These are phyloP conservation scores for Gnomoniopsis smithogilvyi DNA, from an alignment of 2,329 filamentous ascomycete genomes.

Conservation along the genomic window DNA sequence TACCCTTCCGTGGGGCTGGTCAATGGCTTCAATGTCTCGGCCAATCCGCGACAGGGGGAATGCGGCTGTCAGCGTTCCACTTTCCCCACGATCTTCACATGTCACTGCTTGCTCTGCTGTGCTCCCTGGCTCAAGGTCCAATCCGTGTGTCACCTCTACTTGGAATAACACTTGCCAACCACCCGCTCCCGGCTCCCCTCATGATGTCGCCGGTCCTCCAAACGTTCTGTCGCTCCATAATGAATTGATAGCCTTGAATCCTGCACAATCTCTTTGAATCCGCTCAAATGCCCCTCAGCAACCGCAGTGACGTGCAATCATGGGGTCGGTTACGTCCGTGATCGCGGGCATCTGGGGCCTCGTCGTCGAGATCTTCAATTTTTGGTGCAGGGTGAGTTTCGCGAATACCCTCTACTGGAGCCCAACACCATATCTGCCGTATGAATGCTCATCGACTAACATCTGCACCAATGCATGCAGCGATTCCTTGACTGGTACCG, in stretches of 20 bases:
- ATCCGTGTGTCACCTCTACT: no score
- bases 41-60: not conserved
- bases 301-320: not conserved
- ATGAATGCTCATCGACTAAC: not conserved
- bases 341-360: constrained; percentile 52
- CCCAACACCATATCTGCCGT: not conserved
- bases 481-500: constrained; percentile 66
- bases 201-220: not conserved
- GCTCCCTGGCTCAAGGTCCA: no score
- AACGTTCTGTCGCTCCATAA: not conserved
- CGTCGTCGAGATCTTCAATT: constrained; percentile 57
- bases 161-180: not conserved
- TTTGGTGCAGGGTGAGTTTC: constrained; percentile 57
- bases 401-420: not conserved
- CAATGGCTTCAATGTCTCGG: not conserved
- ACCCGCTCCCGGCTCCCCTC: not conserved
- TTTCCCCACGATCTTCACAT: not conserved
- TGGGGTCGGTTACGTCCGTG: constrained; percentile 25
- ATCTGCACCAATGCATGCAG: constrained; percentile 37
- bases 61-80: not conserved
- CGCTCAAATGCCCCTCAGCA: constrained; percentile 6
- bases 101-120: not conserved
- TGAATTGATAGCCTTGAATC: not conserved
- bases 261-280: not conserved
- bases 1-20: not conserved